Evolutionary conservation across 305 asterid species (phyloP).

Genomic region (Fraxinus albicans): DNA sequence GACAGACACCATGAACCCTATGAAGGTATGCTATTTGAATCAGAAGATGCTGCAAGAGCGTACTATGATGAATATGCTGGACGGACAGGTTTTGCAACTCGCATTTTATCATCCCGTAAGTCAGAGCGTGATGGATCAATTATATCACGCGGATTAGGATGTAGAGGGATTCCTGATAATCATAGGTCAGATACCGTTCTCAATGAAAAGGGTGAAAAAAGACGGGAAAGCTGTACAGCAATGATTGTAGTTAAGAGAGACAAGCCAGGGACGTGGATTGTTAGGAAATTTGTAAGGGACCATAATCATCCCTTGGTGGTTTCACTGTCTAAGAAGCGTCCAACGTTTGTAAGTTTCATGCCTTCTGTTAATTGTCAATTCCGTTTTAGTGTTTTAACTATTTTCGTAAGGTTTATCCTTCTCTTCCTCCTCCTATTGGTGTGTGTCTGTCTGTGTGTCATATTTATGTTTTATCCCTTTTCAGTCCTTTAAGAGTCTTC

Average conservation of each 20-base stretch:
- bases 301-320: conserved; percentile 68
- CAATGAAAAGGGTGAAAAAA: conserved; percentile 45
- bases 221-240: conserved; percentile 61
- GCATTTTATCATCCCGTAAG: conserved; percentile 61
- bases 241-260: conserved; percentile 65
- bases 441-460: neutral
- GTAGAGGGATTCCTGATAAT: conserved; percentile 46
- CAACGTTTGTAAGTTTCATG: conserved; percentile 44
- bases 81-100: conserved; percentile 52
- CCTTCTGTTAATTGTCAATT: conserved; percentile 7
- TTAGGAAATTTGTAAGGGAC: conserved; percentile 67
- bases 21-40: conserved; percentile 66
- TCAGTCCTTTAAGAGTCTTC: neutral
- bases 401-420: neutral
- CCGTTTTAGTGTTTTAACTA: neutral
- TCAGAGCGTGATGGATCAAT: conserved; percentile 69
- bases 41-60: conserved; percentile 67
- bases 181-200: conserved; percentile 38
- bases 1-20: conserved; percentile 51
- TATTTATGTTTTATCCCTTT: neutral
- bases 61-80: conserved; percentile 61
- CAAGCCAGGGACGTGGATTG: conserved; percentile 58
- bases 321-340: conserved; percentile 48
- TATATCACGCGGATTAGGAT: conserved; percentile 74
- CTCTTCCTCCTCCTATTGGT: neutral